A percentile compares a stretch with the other conserved stretches of the same genome.
Conservation (phyloP, 768 basidiomycete species). For the Tylopilus cervinicoccineus region DNA sequence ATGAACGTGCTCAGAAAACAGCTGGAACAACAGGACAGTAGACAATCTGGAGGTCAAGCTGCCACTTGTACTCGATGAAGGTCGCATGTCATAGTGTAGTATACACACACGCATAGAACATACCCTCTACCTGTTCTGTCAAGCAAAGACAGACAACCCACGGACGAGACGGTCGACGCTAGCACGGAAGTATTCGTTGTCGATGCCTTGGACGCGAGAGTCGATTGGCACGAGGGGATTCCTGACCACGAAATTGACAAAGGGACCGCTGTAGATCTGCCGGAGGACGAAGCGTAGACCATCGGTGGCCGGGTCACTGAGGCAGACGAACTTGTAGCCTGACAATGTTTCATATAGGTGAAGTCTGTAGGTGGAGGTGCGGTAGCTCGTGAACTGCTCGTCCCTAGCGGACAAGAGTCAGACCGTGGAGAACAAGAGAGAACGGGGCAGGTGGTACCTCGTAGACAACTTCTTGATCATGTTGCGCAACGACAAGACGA, state of each 20-base stretch:
- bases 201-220: constrained; percentile 78
- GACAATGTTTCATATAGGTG: constrained; percentile 90
- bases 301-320: constrained; percentile 83
- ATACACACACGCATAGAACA: constrained; percentile 21
- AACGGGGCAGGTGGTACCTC: constrained; percentile 37
- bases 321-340: constrained; percentile 93
- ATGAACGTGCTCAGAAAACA: constrained; percentile 83
- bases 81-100: constrained; percentile 11
- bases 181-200: constrained; percentile 87
- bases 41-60: constrained; percentile 5
- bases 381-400: constrained; percentile 87
- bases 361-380: constrained; percentile 88
- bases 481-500: constrained; percentile 84
- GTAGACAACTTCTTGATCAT: constrained; percentile 95
- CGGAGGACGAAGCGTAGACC: constrained; percentile 77
- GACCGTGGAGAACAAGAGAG: neutral
- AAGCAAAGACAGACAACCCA: constrained; percentile 47
- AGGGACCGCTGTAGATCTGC: constrained; percentile 92
- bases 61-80: constrained; percentile 6
- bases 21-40: constrained; percentile 55
- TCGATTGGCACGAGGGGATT: constrained; percentile 88
- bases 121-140: constrained; percentile 14
- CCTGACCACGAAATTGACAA: constrained; percentile 89
- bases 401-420: constrained; percentile 48
- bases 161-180: constrained; percentile 75